phyloP scores from a whole-genome alignment of 2,329 filamentous ascomycete species.

The Lasiodiplodia hormozganensis region DNA sequence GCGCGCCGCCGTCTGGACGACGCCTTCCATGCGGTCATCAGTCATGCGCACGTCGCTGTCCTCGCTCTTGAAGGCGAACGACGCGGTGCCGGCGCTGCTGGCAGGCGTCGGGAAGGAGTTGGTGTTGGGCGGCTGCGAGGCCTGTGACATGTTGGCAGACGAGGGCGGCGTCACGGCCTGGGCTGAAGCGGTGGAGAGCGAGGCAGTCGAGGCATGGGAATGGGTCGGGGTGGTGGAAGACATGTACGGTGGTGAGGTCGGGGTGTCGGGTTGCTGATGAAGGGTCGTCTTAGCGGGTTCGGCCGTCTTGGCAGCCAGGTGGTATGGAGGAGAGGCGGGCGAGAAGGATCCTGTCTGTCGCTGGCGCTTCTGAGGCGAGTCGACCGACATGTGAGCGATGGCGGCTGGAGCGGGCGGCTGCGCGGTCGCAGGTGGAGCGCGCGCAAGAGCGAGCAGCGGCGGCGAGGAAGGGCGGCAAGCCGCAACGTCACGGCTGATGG shows the following conservation, averaged over 20 bases:
- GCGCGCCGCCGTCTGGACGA: constrained; percentile 23
- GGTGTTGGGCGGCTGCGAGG: constrained; percentile 43
- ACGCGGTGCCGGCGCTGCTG: constrained; percentile 44
- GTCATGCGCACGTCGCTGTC: constrained; percentile 53
- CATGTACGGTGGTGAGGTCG: constrained; percentile 56
- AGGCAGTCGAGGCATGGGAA: constrained; percentile 32
- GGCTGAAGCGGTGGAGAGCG: constrained; percentile 37
- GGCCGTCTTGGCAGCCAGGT: constrained; percentile 44
- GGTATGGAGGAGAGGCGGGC: constrained; percentile 52
- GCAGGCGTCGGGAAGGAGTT: constrained; percentile 44
- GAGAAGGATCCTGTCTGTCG: constrained; percentile 53
- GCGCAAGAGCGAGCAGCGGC: constrained; percentile 16
- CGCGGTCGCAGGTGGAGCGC: constrained; percentile 18
- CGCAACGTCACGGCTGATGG: constrained; percentile 32
- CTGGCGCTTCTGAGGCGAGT: constrained; percentile 43
- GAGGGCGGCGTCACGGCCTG: constrained; percentile 51
- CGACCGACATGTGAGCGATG: constrained; percentile 33
- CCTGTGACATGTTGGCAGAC: constrained; percentile 47
- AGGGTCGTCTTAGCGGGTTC: constrained; percentile 50
- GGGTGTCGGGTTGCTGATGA: constrained; percentile 52
- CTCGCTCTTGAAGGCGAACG: constrained; percentile 45
- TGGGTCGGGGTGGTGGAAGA: constrained; percentile 53
- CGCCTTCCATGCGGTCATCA: constrained; percentile 35
- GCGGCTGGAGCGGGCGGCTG: background rate
- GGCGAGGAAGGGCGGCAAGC: constrained; percentile 27